phyloP scores from a whole-genome alignment of 345 rosid genomes.

The Dovyalis caffra region DNA sequence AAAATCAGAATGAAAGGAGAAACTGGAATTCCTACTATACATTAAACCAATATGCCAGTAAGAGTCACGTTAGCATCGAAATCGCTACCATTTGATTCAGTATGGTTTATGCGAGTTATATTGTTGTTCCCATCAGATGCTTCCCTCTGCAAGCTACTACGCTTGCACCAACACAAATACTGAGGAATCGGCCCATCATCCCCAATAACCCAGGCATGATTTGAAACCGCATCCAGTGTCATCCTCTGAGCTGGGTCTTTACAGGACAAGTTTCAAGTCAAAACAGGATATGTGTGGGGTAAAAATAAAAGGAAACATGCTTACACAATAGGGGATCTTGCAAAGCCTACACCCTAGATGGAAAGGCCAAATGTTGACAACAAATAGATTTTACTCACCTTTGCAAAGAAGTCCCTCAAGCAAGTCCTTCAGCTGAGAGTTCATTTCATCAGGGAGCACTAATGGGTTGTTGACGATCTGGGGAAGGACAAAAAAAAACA shows the following conservation, averaged over 20 bases:
- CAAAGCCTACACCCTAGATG: neutral
- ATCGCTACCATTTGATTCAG: slow-evolving; percentile 2
- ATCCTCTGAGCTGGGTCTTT: slow-evolving; percentile 76
- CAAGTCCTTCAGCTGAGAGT: slow-evolving; percentile 62
- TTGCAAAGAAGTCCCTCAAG: slow-evolving; percentile 91
- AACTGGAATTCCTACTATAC: slow-evolving; percentile 26
- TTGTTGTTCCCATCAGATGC: slow-evolving; percentile 25
- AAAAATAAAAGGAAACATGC: neutral
- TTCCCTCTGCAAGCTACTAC: slow-evolving; percentile 34
- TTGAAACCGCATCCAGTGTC: slow-evolving; percentile 65
- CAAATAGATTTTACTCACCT: slow-evolving; percentile 41
- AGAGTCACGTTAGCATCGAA: neutral
- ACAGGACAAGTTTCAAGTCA: slow-evolving; percentile 8
- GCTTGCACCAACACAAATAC: slow-evolving; percentile 84
- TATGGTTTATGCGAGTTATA: neutral
- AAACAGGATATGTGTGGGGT: neutral
- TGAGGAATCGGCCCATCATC: slow-evolving; percentile 63
- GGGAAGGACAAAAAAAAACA: neutral
- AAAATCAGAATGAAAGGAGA: neutral
- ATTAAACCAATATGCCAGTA: slow-evolving; percentile 23
- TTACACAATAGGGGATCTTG: neutral
- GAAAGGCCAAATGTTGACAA: neutral
- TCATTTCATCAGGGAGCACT: slow-evolving; percentile 61
- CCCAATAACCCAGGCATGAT: slow-evolving; percentile 76
- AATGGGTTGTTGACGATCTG: slow-evolving; percentile 85